These are phyloP conservation scores for Cadophora luteo-olivacea DNA, from an alignment of 2,329 filamentous ascomycete species.

Conservation along the genomic window DNA sequence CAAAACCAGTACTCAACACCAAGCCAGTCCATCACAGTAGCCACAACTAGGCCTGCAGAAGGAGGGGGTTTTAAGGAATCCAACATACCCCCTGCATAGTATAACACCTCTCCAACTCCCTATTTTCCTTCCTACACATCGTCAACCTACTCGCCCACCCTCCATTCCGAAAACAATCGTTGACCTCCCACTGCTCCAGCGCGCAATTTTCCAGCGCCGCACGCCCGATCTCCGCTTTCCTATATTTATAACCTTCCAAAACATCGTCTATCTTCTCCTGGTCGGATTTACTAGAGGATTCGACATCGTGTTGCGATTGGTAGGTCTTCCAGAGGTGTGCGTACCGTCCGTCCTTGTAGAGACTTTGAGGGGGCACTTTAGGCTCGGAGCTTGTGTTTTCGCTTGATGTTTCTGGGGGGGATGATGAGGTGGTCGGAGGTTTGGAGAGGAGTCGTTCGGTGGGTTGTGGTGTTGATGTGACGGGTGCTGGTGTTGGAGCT, in stretches of 20 bases:
- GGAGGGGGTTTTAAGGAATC: too few species aligned
- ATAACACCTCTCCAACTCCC: constrained; percentile 84
- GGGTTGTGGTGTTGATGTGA: constrained; percentile 11
- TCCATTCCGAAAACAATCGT: constrained; percentile 80
- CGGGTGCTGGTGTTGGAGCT: constrained; percentile 16
- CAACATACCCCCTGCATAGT: constrained; percentile 77
- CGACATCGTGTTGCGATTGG: constrained; percentile 72
- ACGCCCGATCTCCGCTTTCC: constrained; percentile 76
- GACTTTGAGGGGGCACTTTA: constrained; percentile 51
- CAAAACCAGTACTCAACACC: not conserved
- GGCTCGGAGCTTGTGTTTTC: constrained; percentile 20
- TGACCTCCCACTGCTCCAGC: constrained; percentile 82
- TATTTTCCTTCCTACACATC: constrained; percentile 81
- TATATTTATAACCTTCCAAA: constrained; percentile 82
- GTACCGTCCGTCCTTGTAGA: constrained; percentile 74
- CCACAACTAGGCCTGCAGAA: too few species aligned
- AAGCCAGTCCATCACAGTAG: too few species aligned
- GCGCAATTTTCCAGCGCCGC: constrained; percentile 95
- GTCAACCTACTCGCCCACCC: constrained; percentile 72
- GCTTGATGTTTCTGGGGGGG: not conserved
- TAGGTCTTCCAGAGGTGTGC: constrained; percentile 95
- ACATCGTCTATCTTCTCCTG: constrained; percentile 83
- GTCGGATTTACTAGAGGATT: constrained; percentile 73
- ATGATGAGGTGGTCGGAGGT: not conserved
- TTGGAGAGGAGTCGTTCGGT: constrained; percentile 23